Base-by-base conservation (phyloP, 768 basidiomycete species). In the Lentinula guzmanii region DNA sequence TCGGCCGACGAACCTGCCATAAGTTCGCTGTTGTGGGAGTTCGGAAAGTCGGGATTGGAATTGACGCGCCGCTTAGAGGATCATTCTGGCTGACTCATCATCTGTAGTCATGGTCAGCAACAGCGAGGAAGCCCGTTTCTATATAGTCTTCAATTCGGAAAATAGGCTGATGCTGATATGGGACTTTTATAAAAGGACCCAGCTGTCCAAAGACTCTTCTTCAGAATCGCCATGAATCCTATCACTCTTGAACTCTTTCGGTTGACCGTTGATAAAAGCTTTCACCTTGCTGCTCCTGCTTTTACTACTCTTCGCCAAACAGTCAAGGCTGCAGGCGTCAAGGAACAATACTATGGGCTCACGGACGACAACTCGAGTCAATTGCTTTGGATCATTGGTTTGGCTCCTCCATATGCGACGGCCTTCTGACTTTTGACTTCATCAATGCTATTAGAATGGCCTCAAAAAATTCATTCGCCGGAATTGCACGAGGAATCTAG, bases 331-430 rank as follows among this genome's bases (percentile, higher is more conserved):
- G 42, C 24, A 24, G 68, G 68, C 16, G 68, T 62, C 7, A 66
- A 63, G 31, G 68, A 69, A 55, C 68, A 68, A 42, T 68, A 66
- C 39, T 69, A 68, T 33, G 68, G 68, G 24, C 37, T 61, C 10
- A 55, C 45, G 48, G 63, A 52, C 5, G 64, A 66, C 28, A 21
- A 52, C 10, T 21, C 58, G 15, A 54, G 64, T 18, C 56, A 28
- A 5, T 34, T 69, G n/a, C 43, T 65, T 7, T 69, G 68, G 68
- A 63, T 69, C 18, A 65, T 69, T 52, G 64, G 68, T 68, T 34
- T 9, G 16, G 45, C 21, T 52, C 9, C 57, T 53, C 28, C 5
- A 33, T 41, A 52, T 56, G 24, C 51, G 15, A 18, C 42, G 42
- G 11, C 42, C 45, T n/a, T n/a, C 31, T 5, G 35, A 9, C 50